These are phyloP conservation scores for Thyridium curvatum DNA, from an alignment of 2,329 filamentous ascomycete genomes.

Conservation along the genomic window DNA sequence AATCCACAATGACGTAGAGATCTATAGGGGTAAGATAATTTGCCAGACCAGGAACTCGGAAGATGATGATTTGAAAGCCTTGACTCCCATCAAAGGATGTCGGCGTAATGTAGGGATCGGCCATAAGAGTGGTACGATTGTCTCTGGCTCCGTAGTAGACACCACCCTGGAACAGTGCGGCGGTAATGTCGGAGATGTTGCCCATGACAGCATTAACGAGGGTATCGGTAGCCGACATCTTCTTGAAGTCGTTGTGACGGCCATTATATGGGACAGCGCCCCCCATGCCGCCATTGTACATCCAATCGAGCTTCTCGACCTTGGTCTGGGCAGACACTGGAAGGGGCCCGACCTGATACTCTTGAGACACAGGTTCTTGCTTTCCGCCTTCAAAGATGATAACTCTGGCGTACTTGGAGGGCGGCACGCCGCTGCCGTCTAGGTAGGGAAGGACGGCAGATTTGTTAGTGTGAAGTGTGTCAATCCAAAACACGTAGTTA, in stretches of 20 bases:
- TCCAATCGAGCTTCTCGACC: conserved; percentile 31
- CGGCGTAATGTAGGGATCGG: conserved; percentile 25
- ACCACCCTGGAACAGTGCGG: conserved; percentile 24
- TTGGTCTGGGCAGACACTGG: conserved; percentile 30
- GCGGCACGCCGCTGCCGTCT: conserved; percentile 24
- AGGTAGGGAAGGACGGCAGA: conserved; percentile 36
- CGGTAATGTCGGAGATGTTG: conserved; percentile 31
- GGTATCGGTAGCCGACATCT: conserved; percentile 22
- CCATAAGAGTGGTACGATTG: conserved; percentile 21
- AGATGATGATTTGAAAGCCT: conserved; percentile 32
- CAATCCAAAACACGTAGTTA: conserved; percentile 40
- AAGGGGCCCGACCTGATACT: conserved; percentile 43
- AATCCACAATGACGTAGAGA: conserved; percentile 36
- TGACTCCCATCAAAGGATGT: conserved; percentile 31
- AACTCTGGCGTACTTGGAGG: conserved; percentile 36
- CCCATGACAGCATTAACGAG: conserved; percentile 26
- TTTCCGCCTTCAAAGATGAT: conserved; percentile 38
- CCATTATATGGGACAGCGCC: conserved; percentile 27
- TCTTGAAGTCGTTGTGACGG: conserved; percentile 23
- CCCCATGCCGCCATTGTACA: conserved; percentile 34
- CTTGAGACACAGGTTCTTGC: conserved; percentile 33
- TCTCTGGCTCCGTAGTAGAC: conserved; percentile 23
- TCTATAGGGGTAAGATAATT: conserved; percentile 35
- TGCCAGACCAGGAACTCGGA: conserved; percentile 30
- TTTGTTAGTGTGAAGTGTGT: conserved; percentile 42